A percentile compares a stretch with the other conserved stretches of the same genome.
Conservation (phyloP, 768 basidiomycete genomes). For the Russula foetens region DNA sequence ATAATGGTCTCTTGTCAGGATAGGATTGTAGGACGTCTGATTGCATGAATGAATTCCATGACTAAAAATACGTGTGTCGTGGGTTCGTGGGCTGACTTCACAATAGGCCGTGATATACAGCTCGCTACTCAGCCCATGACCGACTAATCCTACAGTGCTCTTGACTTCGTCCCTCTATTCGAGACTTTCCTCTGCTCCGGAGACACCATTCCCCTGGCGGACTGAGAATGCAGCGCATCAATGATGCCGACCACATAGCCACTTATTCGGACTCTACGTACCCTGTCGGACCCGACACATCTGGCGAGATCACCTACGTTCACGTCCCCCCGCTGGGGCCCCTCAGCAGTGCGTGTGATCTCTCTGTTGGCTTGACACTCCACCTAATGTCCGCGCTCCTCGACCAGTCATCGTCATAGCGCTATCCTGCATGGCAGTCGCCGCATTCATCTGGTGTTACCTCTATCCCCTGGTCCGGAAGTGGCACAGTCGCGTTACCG, state of each 20-base stretch:
- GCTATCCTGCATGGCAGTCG: conserved; percentile 1
- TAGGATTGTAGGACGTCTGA: conserved; percentile 7
- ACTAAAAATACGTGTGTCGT: conserved; percentile 1
- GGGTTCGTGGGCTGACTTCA: conserved; percentile 11
- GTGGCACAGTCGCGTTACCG: background rate
- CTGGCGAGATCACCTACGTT: conserved; percentile 8
- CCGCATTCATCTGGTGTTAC: conserved; percentile 13
- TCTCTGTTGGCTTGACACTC: background rate
- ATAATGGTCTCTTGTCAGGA: background rate
- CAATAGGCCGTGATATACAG: background rate
- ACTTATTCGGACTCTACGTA: conserved; percentile 7
- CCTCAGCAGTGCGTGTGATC: conserved; percentile 2
- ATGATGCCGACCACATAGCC: conserved; percentile 1
- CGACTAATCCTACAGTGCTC: background rate
- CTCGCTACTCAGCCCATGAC: background rate
- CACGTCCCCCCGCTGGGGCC: conserved; percentile 9
- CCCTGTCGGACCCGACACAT: conserved; percentile 7
- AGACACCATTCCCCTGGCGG: background rate
- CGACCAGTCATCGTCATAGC: conserved; percentile 1
- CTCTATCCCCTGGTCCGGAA: conserved; percentile 5
- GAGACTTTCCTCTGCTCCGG: background rate
- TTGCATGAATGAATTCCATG: conserved; percentile 14
- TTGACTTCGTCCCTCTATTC: background rate
- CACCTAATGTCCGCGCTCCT: background rate
- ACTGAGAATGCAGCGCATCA: background rate